Evolutionary conservation across 2,329 filamentous ascomycete genomes (phyloP).

Genomic region (Alternaria incomplexa): DNA sequence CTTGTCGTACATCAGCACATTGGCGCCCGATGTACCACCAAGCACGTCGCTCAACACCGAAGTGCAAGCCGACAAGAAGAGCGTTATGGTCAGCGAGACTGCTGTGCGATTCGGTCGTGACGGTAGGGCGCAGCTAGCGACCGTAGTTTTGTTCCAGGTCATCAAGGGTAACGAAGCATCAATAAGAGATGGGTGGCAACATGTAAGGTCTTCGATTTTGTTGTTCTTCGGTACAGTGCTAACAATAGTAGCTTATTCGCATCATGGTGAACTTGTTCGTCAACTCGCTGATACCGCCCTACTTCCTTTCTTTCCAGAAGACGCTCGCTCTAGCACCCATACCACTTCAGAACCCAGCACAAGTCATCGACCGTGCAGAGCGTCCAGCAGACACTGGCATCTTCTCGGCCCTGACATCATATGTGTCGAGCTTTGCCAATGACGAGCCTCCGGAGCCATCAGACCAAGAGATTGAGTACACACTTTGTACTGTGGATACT

Average conservation of each 20-base stretch:
- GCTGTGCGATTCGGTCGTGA: conserved; percentile 95
- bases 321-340: conserved; percentile 78
- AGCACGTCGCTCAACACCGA: conserved; percentile 94
- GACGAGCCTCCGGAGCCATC: conserved; percentile 98
- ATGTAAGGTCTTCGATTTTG: conserved; percentile 60
- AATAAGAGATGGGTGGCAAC: conserved; percentile 77
- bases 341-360: conserved; percentile 86
- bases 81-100: conserved; percentile 97
- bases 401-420: conserved; percentile 93
- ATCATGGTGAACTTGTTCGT: conserved; percentile 96
- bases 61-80: conserved; percentile 88
- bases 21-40: conserved; percentile 76
- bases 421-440: conserved; percentile 97
- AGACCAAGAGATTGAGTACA: conserved; percentile 95
- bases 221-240: conserved; percentile 29
- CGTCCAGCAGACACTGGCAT: conserved; percentile 81
- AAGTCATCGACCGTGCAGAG: conserved; percentile 86
- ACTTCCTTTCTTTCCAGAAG: conserved; percentile 70
- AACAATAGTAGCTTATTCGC: conserved; percentile 72
- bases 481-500: conserved; percentile 91
- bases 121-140: conserved; percentile 91
- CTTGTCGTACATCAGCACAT: conserved; percentile 85
- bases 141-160: conserved; percentile 92
- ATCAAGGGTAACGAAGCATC: conserved; percentile 82
- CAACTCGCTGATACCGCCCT: conserved; percentile 88